Base-by-base conservation (phyloP, 176 grass and related monocot species). In the Oropetium thomaeum region DNA sequence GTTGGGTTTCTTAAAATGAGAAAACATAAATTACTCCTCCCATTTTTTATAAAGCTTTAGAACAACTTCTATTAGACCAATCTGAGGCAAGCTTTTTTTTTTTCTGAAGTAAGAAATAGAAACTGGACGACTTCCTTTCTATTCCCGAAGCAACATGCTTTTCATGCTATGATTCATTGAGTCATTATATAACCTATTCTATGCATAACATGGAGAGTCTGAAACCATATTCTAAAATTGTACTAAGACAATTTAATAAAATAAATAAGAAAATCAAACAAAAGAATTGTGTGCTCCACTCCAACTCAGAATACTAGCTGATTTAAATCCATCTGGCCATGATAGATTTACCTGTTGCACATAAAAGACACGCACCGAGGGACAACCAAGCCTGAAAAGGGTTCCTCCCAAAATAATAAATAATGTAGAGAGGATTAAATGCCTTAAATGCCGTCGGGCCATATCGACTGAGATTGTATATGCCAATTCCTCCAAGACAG, bases 371-470 rank as follows among this genome's bases (percentile, higher is more conserved):
- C 45, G 88, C 88, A 73, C 79, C 95, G n/a, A 98, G 80, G 61
- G 95, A 90, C 43, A 98, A 63, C 91, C 91, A 98, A 80, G 95
- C 89, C 62, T 89, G 78, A 81, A 81, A 83, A 40, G 88, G 87
- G 69, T 89, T 94, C 60, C 76, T 92, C 79, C 88, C 78, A 70
- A 94, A 98, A 89, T 92, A 98, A 62, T 93, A 74, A 83, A 89
- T 89, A 27, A 92, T 84, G 73, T 98, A 85, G 80, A 89, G 35
- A 79, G 95, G 95, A 86, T 84, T 94, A 89, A 98, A 92, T 71
- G 95, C 91, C 73, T 87, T 86, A 27, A 94, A 89, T 65, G 90
- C 91, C 76, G 84, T 28, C 7, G 26, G 40, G 14, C 91, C 91
- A 81, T 94, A 98, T 76, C 67, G 89, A 82, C 78, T 70, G 54